A percentile compares a stretch with the other conserved stretches of the same genome.
phyloP scores from a whole-genome alignment of 306 rosid genomes.

The Dryas alaskensis region DNA sequence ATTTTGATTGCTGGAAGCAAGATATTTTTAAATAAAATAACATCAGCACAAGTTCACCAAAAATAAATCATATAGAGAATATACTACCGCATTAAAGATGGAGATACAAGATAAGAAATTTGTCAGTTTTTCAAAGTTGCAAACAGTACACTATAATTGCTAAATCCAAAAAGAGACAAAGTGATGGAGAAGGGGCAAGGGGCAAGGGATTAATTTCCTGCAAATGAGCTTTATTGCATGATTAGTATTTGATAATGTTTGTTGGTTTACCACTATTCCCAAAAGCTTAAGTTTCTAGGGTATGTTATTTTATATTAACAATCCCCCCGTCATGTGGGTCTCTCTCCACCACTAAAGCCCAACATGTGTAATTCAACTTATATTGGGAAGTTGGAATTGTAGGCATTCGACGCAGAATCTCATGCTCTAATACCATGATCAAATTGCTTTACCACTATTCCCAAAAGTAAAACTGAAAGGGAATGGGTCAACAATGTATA shows the following conservation, averaged over 20 bases:
- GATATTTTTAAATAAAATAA: conserved; percentile 12
- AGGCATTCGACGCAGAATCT: not conserved
- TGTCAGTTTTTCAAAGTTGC: conserved; percentile 15
- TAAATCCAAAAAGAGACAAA: not conserved
- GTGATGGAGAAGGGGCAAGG: not conserved
- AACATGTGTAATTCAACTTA: not conserved
- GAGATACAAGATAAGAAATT: conserved; percentile 9
- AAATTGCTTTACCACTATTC: not conserved
- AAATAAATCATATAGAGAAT: not conserved
- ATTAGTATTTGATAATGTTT: not conserved
- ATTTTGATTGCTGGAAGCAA: conserved; percentile 53
- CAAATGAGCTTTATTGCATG: not conserved
- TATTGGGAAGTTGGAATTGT: not conserved
- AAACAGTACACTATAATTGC: not conserved
- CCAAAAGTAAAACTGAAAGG: not conserved
- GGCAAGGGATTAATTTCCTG: not conserved
- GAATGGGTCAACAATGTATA: not conserved
- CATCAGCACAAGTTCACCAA: not conserved
- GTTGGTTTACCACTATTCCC: not conserved
- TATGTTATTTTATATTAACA: not conserved
- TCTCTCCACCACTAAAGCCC: not conserved
- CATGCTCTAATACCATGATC: not conserved
- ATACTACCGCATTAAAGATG: conserved; percentile 12
- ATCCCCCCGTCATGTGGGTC: not conserved
- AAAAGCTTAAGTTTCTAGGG: not conserved